phyloP scores from a whole-genome alignment of 176 grass and related monocot genomes.

The Chloris gayana region DNA sequence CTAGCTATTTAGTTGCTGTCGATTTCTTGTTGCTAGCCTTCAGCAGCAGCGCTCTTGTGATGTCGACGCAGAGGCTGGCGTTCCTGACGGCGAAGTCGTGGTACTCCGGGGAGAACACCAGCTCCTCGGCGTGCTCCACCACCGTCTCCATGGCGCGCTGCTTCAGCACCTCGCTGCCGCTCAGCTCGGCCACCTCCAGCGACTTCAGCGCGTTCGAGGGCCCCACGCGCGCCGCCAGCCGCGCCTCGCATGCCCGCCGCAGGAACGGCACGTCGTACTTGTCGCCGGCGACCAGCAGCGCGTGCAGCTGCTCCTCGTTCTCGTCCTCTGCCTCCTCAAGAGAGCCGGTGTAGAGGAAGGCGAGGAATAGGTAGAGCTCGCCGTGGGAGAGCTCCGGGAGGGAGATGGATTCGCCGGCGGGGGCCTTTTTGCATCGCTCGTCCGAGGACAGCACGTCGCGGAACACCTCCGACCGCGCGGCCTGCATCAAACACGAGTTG shows the following conservation, averaged over 20 bases:
- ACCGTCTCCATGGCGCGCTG: conserved; percentile 58
- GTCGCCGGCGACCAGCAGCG: conserved; percentile 65
- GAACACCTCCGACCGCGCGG: conserved; percentile 69
- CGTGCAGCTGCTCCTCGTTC: conserved; percentile 36
- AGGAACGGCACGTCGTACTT: conserved; percentile 84
- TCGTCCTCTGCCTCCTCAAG: conserved; percentile 27
- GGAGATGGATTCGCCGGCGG: conserved; percentile 52
- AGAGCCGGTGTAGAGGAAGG: conserved; percentile 69
- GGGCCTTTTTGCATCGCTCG: conserved; percentile 57
- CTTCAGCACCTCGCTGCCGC: conserved; percentile 45
- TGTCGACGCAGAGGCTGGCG: conserved; percentile 57
- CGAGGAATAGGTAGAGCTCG: conserved; percentile 58
- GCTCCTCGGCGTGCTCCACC: conserved; percentile 56
- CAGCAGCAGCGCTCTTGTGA: conserved; percentile 64
- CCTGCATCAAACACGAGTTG: conserved; percentile 31
- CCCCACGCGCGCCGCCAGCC: conserved; percentile 39
- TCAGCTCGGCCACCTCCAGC: conserved; percentile 64
- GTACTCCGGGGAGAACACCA: conserved; percentile 67
- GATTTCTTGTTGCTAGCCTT: not conserved
- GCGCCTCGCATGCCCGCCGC: conserved; percentile 48
- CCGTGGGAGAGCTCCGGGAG: conserved; percentile 64
- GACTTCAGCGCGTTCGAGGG: conserved; percentile 55
- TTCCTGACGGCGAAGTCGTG: conserved; percentile 62
- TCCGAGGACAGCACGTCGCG: conserved; percentile 57
- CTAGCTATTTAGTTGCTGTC: not conserved